Conservation (phyloP, 495 filamentous ascomycete species). For the Rhizodiscina lignyota region DNA sequence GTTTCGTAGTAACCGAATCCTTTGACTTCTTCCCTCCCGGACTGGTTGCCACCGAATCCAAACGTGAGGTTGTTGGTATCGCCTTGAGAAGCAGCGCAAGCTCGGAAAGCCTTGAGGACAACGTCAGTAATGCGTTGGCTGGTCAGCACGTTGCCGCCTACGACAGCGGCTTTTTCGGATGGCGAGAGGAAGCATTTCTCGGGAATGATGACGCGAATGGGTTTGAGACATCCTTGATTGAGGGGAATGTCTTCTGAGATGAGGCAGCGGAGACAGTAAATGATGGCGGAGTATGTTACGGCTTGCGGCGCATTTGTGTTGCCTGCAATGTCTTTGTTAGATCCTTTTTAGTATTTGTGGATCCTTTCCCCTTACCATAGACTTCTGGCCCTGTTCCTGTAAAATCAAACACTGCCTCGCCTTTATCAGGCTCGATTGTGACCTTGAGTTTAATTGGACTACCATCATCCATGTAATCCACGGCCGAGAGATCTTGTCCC, state of each 20-base stretch:
- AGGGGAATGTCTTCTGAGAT: slow-evolving; percentile 89
- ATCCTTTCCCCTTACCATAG: slow-evolving; percentile 35
- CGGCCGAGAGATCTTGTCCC: slow-evolving; percentile 54
- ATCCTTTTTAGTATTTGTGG: not conserved
- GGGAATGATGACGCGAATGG: slow-evolving; percentile 76
- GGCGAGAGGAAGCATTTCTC: slow-evolving; percentile 70
- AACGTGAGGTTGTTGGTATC: slow-evolving; percentile 86
- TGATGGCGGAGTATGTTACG: slow-evolving; percentile 88
- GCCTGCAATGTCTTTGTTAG: slow-evolving; percentile 16
- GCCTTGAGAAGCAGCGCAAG: slow-evolving; percentile 81
- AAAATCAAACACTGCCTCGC: slow-evolving; percentile 86
- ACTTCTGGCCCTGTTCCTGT: slow-evolving; percentile 81
- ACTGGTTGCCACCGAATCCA: slow-evolving; percentile 59
- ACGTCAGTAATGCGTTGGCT: slow-evolving; percentile 87
- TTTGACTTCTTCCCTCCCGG: slow-evolving; percentile 31
- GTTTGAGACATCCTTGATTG: slow-evolving; percentile 88
- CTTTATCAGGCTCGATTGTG: slow-evolving; percentile 64
- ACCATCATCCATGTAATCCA: slow-evolving; percentile 91
- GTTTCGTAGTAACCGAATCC: slow-evolving; percentile 98
- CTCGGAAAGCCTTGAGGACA: slow-evolving; percentile 77
- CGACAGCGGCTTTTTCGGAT: slow-evolving; percentile 76
- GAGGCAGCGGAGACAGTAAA: slow-evolving; percentile 86
- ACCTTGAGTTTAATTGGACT: slow-evolving; percentile 73
- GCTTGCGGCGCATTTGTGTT: slow-evolving; percentile 94
- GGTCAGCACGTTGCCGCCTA: slow-evolving; percentile 90